Percentiles rank a stretch among this genome's conserved stretches.
These are phyloP conservation scores for Candida endomychidarum DNA, from an alignment of 805 yeast species.

Conservation along the genomic window DNA sequence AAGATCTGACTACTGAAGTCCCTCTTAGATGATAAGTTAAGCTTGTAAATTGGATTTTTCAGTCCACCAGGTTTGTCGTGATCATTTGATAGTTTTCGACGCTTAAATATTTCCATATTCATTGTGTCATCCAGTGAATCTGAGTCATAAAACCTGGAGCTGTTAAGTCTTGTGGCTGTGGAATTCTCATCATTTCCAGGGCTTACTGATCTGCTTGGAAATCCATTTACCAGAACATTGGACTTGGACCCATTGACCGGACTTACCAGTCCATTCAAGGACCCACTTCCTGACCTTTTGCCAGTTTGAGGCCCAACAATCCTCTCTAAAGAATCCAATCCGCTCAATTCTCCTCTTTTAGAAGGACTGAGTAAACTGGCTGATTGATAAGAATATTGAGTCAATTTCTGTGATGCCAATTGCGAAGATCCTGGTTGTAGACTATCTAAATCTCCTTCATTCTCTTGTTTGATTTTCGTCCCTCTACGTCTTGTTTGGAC, in stretches of 20 bases:
- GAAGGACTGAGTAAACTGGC: too few species aligned
- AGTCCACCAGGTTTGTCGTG: not conserved
- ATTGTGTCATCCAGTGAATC: slow-evolving; percentile 10
- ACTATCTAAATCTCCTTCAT: not conserved
- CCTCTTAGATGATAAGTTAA: slow-evolving; percentile 2
- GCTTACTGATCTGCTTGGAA: too few species aligned
- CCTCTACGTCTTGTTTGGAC: not conserved
- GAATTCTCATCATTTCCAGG: not conserved
- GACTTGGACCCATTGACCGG: not conserved
- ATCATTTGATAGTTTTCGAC: slow-evolving; percentile 6
- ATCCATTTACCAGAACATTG: too few species aligned
- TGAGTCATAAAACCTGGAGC: slow-evolving; percentile 6
- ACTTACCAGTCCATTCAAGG: too few species aligned
- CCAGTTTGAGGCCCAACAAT: too few species aligned
- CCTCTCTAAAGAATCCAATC: too few species aligned
- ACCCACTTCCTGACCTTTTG: too few species aligned
- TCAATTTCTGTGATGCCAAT: too few species aligned
- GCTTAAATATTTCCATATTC: slow-evolving; percentile 6
- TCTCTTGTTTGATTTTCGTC: not conserved
- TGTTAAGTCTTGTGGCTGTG: not conserved
- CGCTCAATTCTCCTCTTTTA: too few species aligned
- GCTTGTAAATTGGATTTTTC: slow-evolving; percentile 5
- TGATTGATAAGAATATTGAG: too few species aligned
- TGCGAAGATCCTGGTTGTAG: too few species aligned
- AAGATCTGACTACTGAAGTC: slow-evolving; percentile 2